phyloP scores from a whole-genome alignment of 169 alveolate genomes.

The Cryptosporidium parvum region DNA sequence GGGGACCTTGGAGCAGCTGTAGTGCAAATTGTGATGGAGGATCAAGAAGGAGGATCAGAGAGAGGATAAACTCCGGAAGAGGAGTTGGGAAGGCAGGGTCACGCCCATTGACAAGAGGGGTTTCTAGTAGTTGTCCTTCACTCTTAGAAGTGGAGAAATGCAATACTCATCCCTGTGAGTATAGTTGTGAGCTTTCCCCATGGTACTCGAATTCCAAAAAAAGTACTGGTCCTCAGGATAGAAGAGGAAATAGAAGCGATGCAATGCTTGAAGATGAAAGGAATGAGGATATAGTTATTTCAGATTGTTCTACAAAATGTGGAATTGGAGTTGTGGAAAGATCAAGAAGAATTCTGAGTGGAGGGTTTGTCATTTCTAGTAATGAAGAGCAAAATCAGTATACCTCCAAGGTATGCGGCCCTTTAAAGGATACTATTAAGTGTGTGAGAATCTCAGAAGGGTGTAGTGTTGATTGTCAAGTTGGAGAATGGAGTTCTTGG shows the following conservation, averaged over 20 bases:
- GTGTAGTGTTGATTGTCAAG: conserved; percentile 76
- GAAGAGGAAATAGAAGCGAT: neutral
- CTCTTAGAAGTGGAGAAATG: conserved; percentile 52
- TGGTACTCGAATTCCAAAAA: neutral
- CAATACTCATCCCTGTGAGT: conserved; percentile 42
- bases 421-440: conserved; percentile 28
- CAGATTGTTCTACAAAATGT: conserved; percentile 59
- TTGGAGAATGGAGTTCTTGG: conserved; percentile 80
- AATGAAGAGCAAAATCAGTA: neutral
- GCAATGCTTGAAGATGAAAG: neutral
- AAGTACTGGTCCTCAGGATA: neutral
- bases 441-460: conserved; percentile 54
- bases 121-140: conserved; percentile 31
- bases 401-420: conserved; percentile 15
- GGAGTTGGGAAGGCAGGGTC: neutral
- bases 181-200: conserved; percentile 24
- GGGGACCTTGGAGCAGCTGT: conserved; percentile 75
- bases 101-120: conserved; percentile 45
- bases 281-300: neutral
- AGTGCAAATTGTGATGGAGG: conserved; percentile 74
- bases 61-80: conserved; percentile 17
- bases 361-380: neutral
- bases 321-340: conserved; percentile 54
- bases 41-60: conserved; percentile 49
- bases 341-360: conserved; percentile 4